These are phyloP conservation scores for Phytophthora foliorum DNA, from an alignment of 352 stramenopile species.

Conservation along the genomic window DNA sequence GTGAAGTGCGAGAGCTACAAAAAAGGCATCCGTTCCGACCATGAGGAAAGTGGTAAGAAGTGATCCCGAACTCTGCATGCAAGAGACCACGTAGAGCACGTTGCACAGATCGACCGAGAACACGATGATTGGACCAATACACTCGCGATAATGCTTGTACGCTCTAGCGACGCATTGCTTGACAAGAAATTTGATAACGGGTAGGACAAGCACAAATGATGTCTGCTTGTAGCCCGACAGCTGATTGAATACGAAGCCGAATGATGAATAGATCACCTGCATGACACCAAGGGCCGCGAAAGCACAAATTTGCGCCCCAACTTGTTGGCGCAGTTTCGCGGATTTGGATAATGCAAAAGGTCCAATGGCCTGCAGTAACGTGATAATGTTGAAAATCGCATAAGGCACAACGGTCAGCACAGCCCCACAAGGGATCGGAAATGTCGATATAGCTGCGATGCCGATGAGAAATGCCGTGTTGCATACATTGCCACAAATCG, in stretches of 20 bases:
- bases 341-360: neutral
- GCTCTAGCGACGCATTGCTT: slow-evolving; percentile 25
- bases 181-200: slow-evolving; percentile 22
- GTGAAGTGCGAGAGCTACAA: slow-evolving; percentile 7
- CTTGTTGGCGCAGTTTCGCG: slow-evolving; percentile 4
- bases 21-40: slow-evolving; percentile 27
- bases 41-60: slow-evolving; percentile 14
- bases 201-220: slow-evolving; percentile 10
- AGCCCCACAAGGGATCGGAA: slow-evolving; percentile 12
- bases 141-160: slow-evolving; percentile 20
- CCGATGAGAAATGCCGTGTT: slow-evolving; percentile 8
- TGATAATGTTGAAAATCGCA: neutral
- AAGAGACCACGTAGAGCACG: slow-evolving; percentile 30
- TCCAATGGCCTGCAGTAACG: neutral
- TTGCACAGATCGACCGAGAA: slow-evolving; percentile 48
- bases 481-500: neutral
- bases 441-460: slow-evolving; percentile 18
- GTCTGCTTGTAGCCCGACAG: slow-evolving; percentile 17
- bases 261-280: slow-evolving; percentile 18
- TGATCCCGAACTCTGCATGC: slow-evolving; percentile 36
- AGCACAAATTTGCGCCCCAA: neutral
- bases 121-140: slow-evolving; percentile 23
- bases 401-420: slow-evolving; percentile 10
- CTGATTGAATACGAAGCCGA: slow-evolving; percentile 21
- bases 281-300: slow-evolving; percentile 1